Conservation (phyloP, 1,284 basidiomycete species). For the Fereydounia khargensis region DNA sequence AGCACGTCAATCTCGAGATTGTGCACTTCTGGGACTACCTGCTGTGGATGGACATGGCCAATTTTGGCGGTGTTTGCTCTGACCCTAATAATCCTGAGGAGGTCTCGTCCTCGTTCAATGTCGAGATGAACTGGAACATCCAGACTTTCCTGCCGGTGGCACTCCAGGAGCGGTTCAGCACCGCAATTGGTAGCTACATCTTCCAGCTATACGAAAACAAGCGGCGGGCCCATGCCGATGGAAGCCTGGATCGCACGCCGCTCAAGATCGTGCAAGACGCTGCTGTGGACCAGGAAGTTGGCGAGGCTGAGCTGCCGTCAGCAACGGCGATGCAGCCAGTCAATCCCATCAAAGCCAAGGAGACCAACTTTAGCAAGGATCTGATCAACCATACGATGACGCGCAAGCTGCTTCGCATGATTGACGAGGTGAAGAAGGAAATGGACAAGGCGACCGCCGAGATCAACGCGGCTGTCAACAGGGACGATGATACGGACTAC, state of each 20-base stretch:
- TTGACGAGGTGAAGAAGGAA: conserved; percentile 64
- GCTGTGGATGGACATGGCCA: conserved; percentile 92
- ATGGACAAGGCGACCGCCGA: conserved; percentile 16
- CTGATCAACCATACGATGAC: conserved; percentile 73
- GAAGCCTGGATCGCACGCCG: conserved; percentile 66
- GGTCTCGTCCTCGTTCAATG: conserved; percentile 24
- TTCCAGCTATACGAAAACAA: conserved; percentile 77
- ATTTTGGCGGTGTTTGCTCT: conserved; percentile 82
- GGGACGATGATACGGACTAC: conserved; percentile 63
- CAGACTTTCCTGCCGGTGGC: conserved; percentile 81
- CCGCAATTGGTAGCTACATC: conserved; percentile 77
- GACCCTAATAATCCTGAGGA: conserved; percentile 9
- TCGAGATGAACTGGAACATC: conserved; percentile 93
- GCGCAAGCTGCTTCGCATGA: conserved; percentile 72
- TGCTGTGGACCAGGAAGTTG: neutral
- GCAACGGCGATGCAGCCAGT: conserved; percentile 61
- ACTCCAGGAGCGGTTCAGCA: conserved; percentile 75
- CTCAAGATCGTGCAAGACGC: conserved; percentile 59
- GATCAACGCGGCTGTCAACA: conserved; percentile 62
- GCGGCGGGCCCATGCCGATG: conserved; percentile 63
- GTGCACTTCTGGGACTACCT: conserved; percentile 92
- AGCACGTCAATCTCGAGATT: conserved; percentile 83
- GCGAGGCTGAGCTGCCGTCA: neutral
- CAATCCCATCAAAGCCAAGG: conserved; percentile 68
- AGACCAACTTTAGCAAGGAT: conserved; percentile 15